Percentiles rank a stretch among this genome's conserved stretches.
These are phyloP conservation scores for Candolleomyces eurysporus DNA, from an alignment of 768 basidiomycete genomes.

Conservation along the genomic window DNA sequence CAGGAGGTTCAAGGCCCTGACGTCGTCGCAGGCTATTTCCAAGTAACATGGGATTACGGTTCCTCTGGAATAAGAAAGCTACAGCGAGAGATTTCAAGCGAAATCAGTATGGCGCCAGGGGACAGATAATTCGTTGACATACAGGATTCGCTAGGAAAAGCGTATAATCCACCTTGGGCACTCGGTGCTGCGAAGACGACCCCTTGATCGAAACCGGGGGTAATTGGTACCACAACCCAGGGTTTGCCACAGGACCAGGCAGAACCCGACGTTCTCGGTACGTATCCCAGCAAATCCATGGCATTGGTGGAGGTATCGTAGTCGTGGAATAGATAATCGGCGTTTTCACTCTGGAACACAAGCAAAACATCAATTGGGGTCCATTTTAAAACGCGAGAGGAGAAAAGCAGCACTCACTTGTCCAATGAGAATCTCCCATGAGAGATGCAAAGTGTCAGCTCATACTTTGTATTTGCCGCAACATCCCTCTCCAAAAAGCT, in stretches of 20 bases:
- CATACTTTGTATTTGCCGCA: background rate
- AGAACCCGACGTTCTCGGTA: background rate
- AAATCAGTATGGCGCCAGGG: background rate
- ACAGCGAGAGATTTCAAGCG: too few species aligned
- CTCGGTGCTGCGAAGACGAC: background rate
- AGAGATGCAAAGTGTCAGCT: background rate
- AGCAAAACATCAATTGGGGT: background rate
- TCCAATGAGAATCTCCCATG: background rate
- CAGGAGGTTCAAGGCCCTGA: slow-evolving; percentile 22
- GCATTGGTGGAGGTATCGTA: background rate
- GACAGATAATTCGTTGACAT: background rate
- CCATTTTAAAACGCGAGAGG: background rate
- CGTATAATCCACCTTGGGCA: background rate
- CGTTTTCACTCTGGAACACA: background rate
- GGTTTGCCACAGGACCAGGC: background rate
- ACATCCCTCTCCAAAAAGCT: background rate
- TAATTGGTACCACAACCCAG: background rate
- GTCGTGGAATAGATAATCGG: background rate
- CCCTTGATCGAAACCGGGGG: background rate
- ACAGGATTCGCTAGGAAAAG: slow-evolving; percentile 29
- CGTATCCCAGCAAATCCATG: background rate
- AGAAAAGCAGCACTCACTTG: background rate
- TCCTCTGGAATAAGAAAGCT: slow-evolving; percentile 31
- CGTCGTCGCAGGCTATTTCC: slow-evolving; percentile 19
- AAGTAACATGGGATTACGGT: slow-evolving; percentile 28